These are phyloP conservation scores for Gossypium anomalum DNA, from an alignment of 345 rosid species.

Conservation along the genomic window DNA sequence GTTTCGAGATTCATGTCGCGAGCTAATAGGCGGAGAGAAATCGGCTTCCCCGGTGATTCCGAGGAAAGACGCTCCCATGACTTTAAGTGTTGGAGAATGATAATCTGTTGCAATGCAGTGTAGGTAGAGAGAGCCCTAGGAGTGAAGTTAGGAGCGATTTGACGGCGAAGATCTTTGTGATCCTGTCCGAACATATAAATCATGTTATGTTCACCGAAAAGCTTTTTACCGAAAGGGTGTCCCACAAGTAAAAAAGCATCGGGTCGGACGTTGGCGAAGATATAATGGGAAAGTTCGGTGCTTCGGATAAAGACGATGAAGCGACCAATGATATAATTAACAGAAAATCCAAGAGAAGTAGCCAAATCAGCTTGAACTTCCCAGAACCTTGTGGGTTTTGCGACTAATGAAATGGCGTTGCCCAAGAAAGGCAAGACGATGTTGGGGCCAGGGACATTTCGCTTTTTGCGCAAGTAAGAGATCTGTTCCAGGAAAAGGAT, in stretches of 20 bases:
- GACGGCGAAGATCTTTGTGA: slow-evolving; percentile 75
- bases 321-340: slow-evolving; percentile 59
- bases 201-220: slow-evolving; percentile 83
- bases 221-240: slow-evolving; percentile 80
- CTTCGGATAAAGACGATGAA: slow-evolving; percentile 61
- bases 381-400: slow-evolving; percentile 75
- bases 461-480: slow-evolving; percentile 52
- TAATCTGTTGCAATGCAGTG: slow-evolving; percentile 56
- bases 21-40: slow-evolving; percentile 41
- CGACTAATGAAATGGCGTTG: slow-evolving; percentile 46
- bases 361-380: slow-evolving; percentile 44
- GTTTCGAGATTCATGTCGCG: slow-evolving; percentile 85
- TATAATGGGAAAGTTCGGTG: slow-evolving; percentile 62
- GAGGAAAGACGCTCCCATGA: slow-evolving; percentile 39
- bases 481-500: slow-evolving; percentile 51
- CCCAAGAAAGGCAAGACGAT: slow-evolving; percentile 71
- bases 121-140: slow-evolving; percentile 70
- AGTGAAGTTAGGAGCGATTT: slow-evolving; percentile 79
- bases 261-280: slow-evolving; percentile 75
- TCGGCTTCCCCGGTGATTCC: slow-evolving; percentile 13
- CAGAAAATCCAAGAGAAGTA: slow-evolving; percentile 46
- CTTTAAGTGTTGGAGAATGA: slow-evolving; percentile 54
- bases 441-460: slow-evolving; percentile 54
- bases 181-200: slow-evolving; percentile 84
- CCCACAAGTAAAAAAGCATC: slow-evolving; percentile 79